Evolutionary conservation across 2,329 filamentous ascomycete species (phyloP).

Genomic region (Exophiala sideris): DNA sequence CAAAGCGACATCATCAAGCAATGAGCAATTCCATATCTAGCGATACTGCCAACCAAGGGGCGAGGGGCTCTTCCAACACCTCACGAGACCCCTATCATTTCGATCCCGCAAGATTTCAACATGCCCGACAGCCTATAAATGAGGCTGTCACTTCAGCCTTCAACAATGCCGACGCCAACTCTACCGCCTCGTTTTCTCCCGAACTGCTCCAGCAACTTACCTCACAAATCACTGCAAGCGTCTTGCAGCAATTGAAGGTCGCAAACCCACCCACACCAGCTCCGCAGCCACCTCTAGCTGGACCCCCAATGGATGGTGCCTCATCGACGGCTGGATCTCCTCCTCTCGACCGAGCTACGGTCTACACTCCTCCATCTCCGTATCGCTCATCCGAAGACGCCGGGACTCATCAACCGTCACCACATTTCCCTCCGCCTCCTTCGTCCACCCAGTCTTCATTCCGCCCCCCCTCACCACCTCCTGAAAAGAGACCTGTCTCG

Average conservation of each 20-base stretch:
- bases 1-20: slow-evolving; percentile 10
- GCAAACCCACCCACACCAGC: slow-evolving; percentile 37
- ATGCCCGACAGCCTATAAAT: slow-evolving; percentile 48
- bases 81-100: slow-evolving; percentile 5
- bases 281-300: slow-evolving; percentile 32
- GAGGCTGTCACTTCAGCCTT: slow-evolving; percentile 58
- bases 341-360: slow-evolving; percentile 38
- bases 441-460: slow-evolving; percentile 23
- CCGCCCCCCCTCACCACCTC: slow-evolving; percentile 24
- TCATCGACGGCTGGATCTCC: slow-evolving; percentile 44
- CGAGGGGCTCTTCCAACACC: slow-evolving; percentile 10
- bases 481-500: slow-evolving; percentile 34
- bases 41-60: slow-evolving; percentile 5
- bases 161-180: slow-evolving; percentile 45
- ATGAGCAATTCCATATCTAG: slow-evolving; percentile 12
- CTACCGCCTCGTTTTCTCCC: slow-evolving; percentile 52
- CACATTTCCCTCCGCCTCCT: slow-evolving; percentile 17
- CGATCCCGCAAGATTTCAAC: slow-evolving; percentile 20
- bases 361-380: slow-evolving; percentile 58
- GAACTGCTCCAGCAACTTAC: slow-evolving; percentile 58
- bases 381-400: slow-evolving; percentile 29
- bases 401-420: slow-evolving; percentile 11
- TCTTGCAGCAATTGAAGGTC: slow-evolving; percentile 57
- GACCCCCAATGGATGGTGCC: slow-evolving; percentile 22
- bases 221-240: slow-evolving; percentile 55